phyloP scores from a whole-genome alignment of 164 flowering plant genomes.

The Aristolochia californica region DNA sequence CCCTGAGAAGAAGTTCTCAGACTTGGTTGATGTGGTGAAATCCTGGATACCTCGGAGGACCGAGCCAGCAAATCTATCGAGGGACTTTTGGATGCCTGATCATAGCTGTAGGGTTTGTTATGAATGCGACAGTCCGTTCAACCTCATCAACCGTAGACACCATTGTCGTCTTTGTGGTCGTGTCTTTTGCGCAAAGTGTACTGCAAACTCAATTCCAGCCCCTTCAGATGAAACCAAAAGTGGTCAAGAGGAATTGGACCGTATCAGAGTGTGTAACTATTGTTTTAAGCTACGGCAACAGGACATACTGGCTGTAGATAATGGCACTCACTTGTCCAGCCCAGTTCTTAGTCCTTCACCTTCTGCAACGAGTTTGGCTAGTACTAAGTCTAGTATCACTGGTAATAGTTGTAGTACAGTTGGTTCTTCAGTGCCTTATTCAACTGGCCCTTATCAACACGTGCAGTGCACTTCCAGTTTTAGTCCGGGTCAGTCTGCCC shows the following conservation, averaged over 20 bases:
- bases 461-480: conserved; percentile 24
- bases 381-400: conserved; percentile 56
- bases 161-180: conserved; percentile 93
- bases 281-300: conserved; percentile 77
- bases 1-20: conserved; percentile 40
- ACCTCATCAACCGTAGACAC: conserved; percentile 73
- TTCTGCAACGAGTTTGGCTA: conserved; percentile 61
- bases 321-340: conserved; percentile 32
- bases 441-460: conserved; percentile 43
- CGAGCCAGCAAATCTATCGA: conserved; percentile 65
- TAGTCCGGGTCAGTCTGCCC: conserved; percentile 33
- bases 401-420: conserved; percentile 40
- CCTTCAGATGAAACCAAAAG: conserved; percentile 28
- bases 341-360: conserved; percentile 47
- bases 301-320: conserved; percentile 26
- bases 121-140: conserved; percentile 84
- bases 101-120: conserved; percentile 91
- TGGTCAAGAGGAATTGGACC: conserved; percentile 50
- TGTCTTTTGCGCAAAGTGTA: conserved; percentile 85
- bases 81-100: conserved; percentile 99
- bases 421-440: conserved; percentile 40
- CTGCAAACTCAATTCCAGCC: conserved; percentile 66
- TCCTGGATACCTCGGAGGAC: conserved; percentile 77
- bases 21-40: conserved; percentile 37
- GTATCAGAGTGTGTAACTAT: conserved; percentile 72